Base-by-base conservation (phyloP, 2,329 filamentous ascomycete species). In the Fusarium hostae region DNA sequence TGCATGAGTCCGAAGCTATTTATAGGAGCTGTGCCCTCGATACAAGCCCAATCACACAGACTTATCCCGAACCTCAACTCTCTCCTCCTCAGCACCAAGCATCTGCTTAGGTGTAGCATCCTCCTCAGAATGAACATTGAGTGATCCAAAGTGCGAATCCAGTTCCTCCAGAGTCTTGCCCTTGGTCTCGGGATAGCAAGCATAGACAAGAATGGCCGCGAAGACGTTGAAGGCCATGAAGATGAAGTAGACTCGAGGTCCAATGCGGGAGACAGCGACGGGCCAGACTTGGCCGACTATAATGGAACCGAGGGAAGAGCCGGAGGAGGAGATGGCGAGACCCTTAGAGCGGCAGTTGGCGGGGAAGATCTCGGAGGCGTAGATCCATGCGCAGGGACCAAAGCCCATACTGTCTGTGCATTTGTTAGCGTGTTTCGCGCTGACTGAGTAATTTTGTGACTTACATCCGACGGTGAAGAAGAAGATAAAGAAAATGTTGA, bases 401-500 rank as follows among this genome's bases (percentile, higher is more conserved):
- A 66, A 66, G 3, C 63, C 63, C 63, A 66, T 66, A 15, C 63
- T 66, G 52, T 66, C 63, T 66, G 34, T 37, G 11, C 1, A 12
- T 1, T 9, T 16, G 1, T 35, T 5, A 10, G 13, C 2, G 7
- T 9, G 11, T 2, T 9, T 6, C 8, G 5, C 8, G 4, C 3
- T 43, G 2, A 18, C 3, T 11, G 6, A 15, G 40, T 11, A 0
- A 5, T 24, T 7, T 0, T 5, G 6, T 3, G 12, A 35, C 63
- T 51, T 60, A 66, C 63, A 66, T 45, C 63, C 63, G 3, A 66
- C 63, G 0, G 63, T 66, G 1, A 66, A 66, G 18, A 66, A 66
- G 13, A 66, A 66, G n/a, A 66, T 66, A 0, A 66, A 66, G 22
- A 67, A 67, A 16, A 67, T 67, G 26, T 67, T 67, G 18, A 43